phyloP scores from a whole-genome alignment of 2,329 filamentous ascomycete genomes.

The Xenoacremonium recifei region DNA sequence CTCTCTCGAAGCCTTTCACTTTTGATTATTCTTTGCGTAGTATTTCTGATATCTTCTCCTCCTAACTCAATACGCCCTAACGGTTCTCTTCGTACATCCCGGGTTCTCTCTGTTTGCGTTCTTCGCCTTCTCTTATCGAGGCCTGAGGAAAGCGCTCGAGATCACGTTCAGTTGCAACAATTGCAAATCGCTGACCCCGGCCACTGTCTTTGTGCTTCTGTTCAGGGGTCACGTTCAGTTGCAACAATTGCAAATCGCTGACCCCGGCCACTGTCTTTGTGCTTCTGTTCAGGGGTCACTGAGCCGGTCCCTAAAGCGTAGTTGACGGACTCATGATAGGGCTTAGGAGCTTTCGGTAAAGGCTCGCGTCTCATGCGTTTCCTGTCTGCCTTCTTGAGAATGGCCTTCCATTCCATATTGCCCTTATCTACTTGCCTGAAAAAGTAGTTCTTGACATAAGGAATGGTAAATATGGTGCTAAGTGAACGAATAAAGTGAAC shows the following conservation, averaged over 20 bases:
- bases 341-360: no score
- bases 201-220: slow-evolving; percentile 56
- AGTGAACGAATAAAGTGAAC: no score
- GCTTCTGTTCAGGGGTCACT: slow-evolving; percentile 51
- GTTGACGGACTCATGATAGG: no score
- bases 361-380: no score
- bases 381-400: no score
- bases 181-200: slow-evolving; percentile 56
- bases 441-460: no score
- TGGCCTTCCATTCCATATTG: no score
- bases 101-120: slow-evolving; percentile 65
- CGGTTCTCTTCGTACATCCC: slow-evolving; percentile 66
- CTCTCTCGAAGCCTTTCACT: no score
- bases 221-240: slow-evolving; percentile 52
- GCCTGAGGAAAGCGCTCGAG: slow-evolving; percentile 70
- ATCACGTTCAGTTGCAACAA: slow-evolving; percentile 72
- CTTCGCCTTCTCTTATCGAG: slow-evolving; percentile 69
- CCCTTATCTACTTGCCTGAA: no score
- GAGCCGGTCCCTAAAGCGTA: slow-evolving; percentile 31
- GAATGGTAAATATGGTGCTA: no score
- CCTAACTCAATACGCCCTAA: slow-evolving; percentile 68
- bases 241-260: slow-evolving; percentile 64
- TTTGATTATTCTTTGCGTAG: no score
- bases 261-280: slow-evolving; percentile 53
- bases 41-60: no score